These are phyloP conservation scores for Cordia subcordata DNA, from an alignment of 257 asterid species.

Conservation along the genomic window DNA sequence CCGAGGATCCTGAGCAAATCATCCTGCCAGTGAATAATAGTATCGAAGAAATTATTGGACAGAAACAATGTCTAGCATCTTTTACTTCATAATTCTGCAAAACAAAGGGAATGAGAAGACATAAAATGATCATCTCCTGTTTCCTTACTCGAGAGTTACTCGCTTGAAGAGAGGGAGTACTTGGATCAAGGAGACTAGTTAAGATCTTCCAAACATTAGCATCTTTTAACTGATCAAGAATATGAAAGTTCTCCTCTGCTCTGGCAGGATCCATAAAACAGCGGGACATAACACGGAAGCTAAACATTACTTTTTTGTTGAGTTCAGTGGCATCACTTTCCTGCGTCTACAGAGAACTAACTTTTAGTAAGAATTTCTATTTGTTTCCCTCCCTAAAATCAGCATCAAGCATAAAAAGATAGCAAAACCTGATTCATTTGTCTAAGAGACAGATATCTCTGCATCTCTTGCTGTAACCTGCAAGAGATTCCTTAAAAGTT, in stretches of 20 bases:
- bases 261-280: slow-evolving; percentile 72
- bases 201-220: slow-evolving; percentile 67
- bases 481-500: slow-evolving; percentile 10
- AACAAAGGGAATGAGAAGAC: slow-evolving; percentile 9
- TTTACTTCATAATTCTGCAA: slow-evolving; percentile 3
- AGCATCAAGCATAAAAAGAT: slow-evolving; percentile 5
- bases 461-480: slow-evolving; percentile 96
- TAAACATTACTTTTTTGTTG: slow-evolving; percentile 62
- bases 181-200: slow-evolving; percentile 65
- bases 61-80: slow-evolving; percentile 13
- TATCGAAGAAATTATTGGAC: slow-evolving; percentile 22
- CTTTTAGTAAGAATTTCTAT: slow-evolving; percentile 15
- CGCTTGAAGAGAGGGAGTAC: slow-evolving; percentile 50
- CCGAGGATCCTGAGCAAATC: slow-evolving; percentile 69
- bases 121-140: slow-evolving; percentile 12
- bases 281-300: slow-evolving; percentile 88
- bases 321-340: slow-evolving; percentile 72
- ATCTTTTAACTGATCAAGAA: slow-evolving; percentile 85
- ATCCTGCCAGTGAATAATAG: slow-evolving; percentile 44
- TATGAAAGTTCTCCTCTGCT: slow-evolving; percentile 82
- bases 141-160: slow-evolving; percentile 63
- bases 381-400: slow-evolving; percentile 10
- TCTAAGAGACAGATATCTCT: slow-evolving; percentile 69
- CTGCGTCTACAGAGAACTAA: slow-evolving; percentile 41
- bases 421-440: slow-evolving; percentile 66